Percentiles rank a stretch among this genome's conserved stretches.
These are phyloP conservation scores for Narthecium ossifragum DNA, from an alignment of 106 monocot species.

Conservation along the genomic window DNA sequence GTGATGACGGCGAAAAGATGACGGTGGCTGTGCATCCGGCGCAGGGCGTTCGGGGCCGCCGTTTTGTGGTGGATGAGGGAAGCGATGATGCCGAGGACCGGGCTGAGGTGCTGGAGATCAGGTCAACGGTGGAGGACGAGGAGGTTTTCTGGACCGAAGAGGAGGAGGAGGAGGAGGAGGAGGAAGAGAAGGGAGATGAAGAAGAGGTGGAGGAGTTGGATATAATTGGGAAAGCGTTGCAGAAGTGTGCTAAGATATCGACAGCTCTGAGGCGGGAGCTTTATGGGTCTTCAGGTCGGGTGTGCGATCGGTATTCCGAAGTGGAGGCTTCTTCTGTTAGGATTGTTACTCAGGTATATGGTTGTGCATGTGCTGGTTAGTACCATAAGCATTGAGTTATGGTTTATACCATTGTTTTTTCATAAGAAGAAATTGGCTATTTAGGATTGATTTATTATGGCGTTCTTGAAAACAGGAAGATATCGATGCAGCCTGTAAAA, in stretches of 20 bases:
- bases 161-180: slow-evolving; percentile 26
- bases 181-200: background rate
- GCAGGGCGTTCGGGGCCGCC: slow-evolving; percentile 7
- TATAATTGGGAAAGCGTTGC: slow-evolving; percentile 77
- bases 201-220: slow-evolving; percentile 37
- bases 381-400: too few species aligned
- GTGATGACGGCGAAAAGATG: too few species aligned
- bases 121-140: slow-evolving; percentile 20
- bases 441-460: too few species aligned
- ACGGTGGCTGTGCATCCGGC: too few species aligned
- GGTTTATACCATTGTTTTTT: too few species aligned
- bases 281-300: slow-evolving; percentile 54
- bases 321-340: slow-evolving; percentile 60
- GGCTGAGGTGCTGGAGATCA: slow-evolving; percentile 21
- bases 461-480: slow-evolving; percentile 56
- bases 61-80: slow-evolving; percentile 24
- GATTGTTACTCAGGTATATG: slow-evolving; percentile 84
- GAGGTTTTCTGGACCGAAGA: slow-evolving; percentile 24
- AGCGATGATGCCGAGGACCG: slow-evolving; percentile 13
- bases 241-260: slow-evolving; percentile 80
- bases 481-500: slow-evolving; percentile 46
- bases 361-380: too few species aligned
- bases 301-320: slow-evolving; percentile 71
- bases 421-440: too few species aligned
- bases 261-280: slow-evolving; percentile 54